phyloP scores from a whole-genome alignment of 345 rosid species.

The Salix caprea region DNA sequence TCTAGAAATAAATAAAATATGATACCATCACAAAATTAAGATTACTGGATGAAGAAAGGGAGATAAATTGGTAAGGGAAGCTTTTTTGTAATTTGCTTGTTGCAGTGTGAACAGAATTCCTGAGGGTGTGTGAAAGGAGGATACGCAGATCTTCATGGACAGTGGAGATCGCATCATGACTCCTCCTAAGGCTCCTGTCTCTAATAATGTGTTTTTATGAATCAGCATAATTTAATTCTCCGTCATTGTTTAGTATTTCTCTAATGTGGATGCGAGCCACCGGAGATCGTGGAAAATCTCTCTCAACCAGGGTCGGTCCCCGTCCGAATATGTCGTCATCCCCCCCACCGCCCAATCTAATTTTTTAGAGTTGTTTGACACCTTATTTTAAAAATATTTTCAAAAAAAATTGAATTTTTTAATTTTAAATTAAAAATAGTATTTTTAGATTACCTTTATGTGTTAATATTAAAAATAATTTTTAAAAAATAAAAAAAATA shows the following conservation, averaged over 20 bases:
- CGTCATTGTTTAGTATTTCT: neutral
- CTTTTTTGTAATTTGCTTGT: neutral
- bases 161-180: slow-evolving; percentile 21
- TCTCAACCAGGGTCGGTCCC: slow-evolving; percentile 9
- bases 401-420: too few species aligned
- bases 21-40: too few species aligned
- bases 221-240: neutral
- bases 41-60: too few species aligned
- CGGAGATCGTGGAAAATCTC: slow-evolving; percentile 36
- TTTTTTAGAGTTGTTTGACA: neutral
- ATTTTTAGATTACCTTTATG: too few species aligned
- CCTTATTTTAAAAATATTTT: too few species aligned
- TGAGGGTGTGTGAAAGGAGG: slow-evolving; percentile 21
- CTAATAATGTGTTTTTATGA: neutral
- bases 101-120: slow-evolving; percentile 1
- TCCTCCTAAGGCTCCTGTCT: neutral
- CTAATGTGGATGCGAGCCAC: neutral
- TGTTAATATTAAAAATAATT: too few species aligned
- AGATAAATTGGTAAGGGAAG: neutral
- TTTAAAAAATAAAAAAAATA: too few species aligned
- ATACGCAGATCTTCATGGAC: slow-evolving; percentile 38
- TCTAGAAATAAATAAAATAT: too few species aligned
- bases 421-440: too few species aligned
- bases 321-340: slow-evolving; percentile 1
- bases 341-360: slow-evolving; percentile 20